Conservation (phyloP, 164 flowering plant genomes). For the Amborella trichopoda region DNA sequence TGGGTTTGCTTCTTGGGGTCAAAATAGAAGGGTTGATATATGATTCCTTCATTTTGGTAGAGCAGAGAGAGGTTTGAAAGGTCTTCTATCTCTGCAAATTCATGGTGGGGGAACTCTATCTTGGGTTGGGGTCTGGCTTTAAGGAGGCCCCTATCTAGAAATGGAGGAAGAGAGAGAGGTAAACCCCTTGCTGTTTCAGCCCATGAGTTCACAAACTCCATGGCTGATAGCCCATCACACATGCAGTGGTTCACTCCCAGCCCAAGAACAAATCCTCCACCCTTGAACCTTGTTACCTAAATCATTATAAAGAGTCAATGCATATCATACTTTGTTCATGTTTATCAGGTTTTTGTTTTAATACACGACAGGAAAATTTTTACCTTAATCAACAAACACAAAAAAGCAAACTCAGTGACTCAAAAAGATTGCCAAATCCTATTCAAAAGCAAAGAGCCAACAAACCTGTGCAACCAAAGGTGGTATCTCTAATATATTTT, state of each 20-base stretch:
- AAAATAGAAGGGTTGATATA: conserved; percentile 8
- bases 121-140: conserved; percentile 7
- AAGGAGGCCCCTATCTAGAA: conserved; percentile 11
- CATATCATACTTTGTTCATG: too few species aligned
- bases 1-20: neutral
- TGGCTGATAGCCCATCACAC: conserved; percentile 14
- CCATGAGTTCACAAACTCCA: conserved; percentile 20
- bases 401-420: too few species aligned
- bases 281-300: conserved; percentile 18
- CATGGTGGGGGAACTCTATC: conserved; percentile 6
- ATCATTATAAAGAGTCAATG: too few species aligned
- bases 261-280: conserved; percentile 19
- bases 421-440: too few species aligned
- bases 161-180: conserved; percentile 5
- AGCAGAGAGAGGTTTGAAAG: conserved; percentile 3
- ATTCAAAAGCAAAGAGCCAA: too few species aligned
- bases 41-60: conserved; percentile 3
- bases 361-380: too few species aligned
- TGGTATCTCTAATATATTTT: conserved; percentile 8
- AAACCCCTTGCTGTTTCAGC: conserved; percentile 18
- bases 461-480: conserved; percentile 12
- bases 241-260: conserved; percentile 12
- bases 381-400: too few species aligned
- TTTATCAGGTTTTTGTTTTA: too few species aligned
- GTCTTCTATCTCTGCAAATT: conserved; percentile 8